Evolutionary conservation across 331 rosid species (phyloP).

Genomic region (Arachis monticola): DNA sequence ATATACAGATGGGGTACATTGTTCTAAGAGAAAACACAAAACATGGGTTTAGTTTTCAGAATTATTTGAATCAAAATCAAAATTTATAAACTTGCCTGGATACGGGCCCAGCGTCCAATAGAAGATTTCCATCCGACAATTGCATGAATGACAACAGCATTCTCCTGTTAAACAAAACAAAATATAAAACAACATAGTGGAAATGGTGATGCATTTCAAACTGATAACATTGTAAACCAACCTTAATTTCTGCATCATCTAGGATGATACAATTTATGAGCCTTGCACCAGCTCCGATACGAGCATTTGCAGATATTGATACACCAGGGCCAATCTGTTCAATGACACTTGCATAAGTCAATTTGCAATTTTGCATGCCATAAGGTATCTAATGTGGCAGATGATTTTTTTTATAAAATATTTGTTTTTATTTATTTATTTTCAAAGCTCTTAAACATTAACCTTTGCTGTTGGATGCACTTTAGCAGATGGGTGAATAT

Average conservation of each 20-base stretch:
- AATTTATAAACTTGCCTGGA: constrained; percentile 69
- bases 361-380: constrained; percentile 22
- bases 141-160: constrained; percentile 82
- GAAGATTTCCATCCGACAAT: constrained; percentile 98
- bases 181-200: constrained; percentile 7
- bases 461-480: constrained; percentile 95
- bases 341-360: constrained; percentile 30
- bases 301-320: constrained; percentile 97
- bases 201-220: constrained; percentile 13
- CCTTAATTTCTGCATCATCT: constrained; percentile 92
- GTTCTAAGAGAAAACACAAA: constrained; percentile 10
- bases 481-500: constrained; percentile 94
- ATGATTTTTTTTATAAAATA: background rate
- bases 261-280: constrained; percentile 88
- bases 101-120: constrained; percentile 87
- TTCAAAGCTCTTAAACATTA: constrained; percentile 20
- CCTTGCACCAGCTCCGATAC: constrained; percentile 91
- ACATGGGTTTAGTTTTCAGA: constrained; percentile 14
- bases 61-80: background rate
- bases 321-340: constrained; percentile 93
- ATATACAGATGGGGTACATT: background rate
- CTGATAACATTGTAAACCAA: constrained; percentile 29
- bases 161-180: constrained; percentile 63
- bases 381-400: background rate
- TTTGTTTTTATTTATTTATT: background rate